Percentiles rank a stretch among this genome's conserved stretches.
phyloP scores from a whole-genome alignment of 2,329 filamentous ascomycete genomes.

The Huntiella moniliformis region DNA sequence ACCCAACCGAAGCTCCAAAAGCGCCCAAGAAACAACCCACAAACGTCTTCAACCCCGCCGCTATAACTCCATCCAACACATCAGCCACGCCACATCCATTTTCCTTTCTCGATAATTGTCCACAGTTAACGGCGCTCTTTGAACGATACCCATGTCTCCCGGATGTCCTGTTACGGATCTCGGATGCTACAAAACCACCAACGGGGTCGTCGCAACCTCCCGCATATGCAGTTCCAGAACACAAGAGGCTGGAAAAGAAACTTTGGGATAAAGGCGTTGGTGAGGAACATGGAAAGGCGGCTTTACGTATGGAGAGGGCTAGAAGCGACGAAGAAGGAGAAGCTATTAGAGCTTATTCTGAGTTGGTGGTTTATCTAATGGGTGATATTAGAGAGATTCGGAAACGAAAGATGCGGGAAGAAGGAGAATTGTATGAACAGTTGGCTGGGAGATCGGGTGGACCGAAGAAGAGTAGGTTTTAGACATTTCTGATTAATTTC shows the following conservation, averaged over 20 bases:
- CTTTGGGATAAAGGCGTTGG: constrained; percentile 41
- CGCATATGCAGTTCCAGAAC: constrained; percentile 11
- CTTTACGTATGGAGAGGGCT: constrained; percentile 30
- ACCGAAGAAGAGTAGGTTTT: constrained; percentile 2
- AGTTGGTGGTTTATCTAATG: constrained; percentile 34
- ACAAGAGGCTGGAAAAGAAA: constrained; percentile 17
- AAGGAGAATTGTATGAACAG: constrained; percentile 5
- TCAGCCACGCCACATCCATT: constrained; percentile 25
- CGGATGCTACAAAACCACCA: constrained; percentile 31
- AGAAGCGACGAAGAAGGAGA: constrained; percentile 36
- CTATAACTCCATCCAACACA: constrained; percentile 6
- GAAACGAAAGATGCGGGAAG: constrained; percentile 7
- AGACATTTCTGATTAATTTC: background rate
- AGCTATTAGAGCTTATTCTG: constrained; percentile 40
- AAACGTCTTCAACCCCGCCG: constrained; percentile 7
- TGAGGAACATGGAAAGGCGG: constrained; percentile 34
- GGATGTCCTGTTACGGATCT: constrained; percentile 28
- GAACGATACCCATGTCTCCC: constrained; percentile 31
- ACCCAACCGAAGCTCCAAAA: constrained; percentile 24
- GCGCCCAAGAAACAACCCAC: constrained; percentile 14
- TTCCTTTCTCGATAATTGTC: constrained; percentile 29
- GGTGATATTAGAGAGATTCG: constrained; percentile 13
- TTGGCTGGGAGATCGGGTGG: constrained; percentile 1
- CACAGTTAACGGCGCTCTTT: constrained; percentile 32
- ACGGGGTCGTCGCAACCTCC: constrained; percentile 2